Base-by-base conservation (phyloP, 2,329 filamentous ascomycete species). In the Fusarium coffeatum region DNA sequence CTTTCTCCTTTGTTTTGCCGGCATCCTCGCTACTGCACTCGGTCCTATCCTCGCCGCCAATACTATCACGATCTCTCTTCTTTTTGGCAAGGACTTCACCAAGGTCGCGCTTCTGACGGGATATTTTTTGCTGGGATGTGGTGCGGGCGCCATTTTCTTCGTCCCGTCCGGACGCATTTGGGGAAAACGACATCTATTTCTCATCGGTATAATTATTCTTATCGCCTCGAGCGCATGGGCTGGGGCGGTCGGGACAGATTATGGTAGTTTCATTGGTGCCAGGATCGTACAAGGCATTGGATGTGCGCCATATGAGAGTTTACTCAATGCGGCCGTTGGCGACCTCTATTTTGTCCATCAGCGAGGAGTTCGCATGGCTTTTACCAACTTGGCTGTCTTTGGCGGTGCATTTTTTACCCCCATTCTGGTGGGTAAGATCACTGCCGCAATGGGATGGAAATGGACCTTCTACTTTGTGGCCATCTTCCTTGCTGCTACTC, bases 381-480 rank as follows among this genome's bases (percentile, higher is more conserved):
- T 97, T 57, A 84, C 87, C 56, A 86, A 89, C 78, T 72, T 90
- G 75, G 79, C 87, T 61, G 80, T 90, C 72, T 85, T 90, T 80
- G 81, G 85, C 64, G 85, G 86, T 46, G 82, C 84, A 58, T 87
- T 89, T 74, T 84, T 87, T 74, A 97, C 95, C 0, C 95, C 95
- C 0, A 93, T 98, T n/a, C 82, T 97, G 25, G 94, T 94, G 3
- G 94, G 94, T 37, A 94, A 93, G 80, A 94, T 97, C 74, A 93
- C 93, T 5, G 81, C 88, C 49, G 83, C 84, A 1, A 84, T 97
- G 51, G 89, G 90, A n/a, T 97, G 93, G 91, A 82, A 88, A 77
- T 97, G 93, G 94, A 91, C 90, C 0, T 98, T 98, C 76, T 93
- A 94, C 79, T 87, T 98, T 43, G 89, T 97, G 16, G 89, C 93